Percentiles rank a stretch among this genome's conserved stretches.
These are phyloP conservation scores for Buxus sempervirens DNA, from an alignment of 164 flowering plant genomes.

Conservation along the genomic window DNA sequence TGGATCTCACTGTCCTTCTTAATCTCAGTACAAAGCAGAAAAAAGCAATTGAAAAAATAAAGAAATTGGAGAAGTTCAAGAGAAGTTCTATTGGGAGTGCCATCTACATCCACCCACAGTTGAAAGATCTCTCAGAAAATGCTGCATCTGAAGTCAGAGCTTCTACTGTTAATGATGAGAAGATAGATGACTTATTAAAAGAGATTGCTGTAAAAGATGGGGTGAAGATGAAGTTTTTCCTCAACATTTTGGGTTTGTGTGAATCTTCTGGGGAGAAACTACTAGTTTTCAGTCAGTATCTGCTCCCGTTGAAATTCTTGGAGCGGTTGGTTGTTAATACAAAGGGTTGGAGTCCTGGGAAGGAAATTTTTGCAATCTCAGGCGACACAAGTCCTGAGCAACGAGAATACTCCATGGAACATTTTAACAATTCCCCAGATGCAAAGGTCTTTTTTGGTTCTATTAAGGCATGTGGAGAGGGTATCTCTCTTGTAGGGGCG, in stretches of 20 bases:
- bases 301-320: conserved; percentile 71
- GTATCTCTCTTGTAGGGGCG: conserved; percentile 94
- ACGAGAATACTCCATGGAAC: conserved; percentile 62
- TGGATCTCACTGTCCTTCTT: conserved; percentile 69
- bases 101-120: conserved; percentile 63
- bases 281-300: conserved; percentile 84
- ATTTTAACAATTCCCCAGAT: conserved; percentile 65
- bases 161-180: conserved; percentile 15
- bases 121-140: conserved; percentile 42
- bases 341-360: conserved; percentile 65
- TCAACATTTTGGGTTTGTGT: conserved; percentile 55
- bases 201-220: conserved; percentile 61
- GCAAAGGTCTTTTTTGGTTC: conserved; percentile 85
- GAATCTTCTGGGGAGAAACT: conserved; percentile 75
- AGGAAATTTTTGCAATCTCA: conserved; percentile 62
- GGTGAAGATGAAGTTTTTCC: conserved; percentile 81
- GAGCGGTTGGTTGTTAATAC: conserved; percentile 47
- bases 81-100: conserved; percentile 55
- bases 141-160: conserved; percentile 19
- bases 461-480: conserved; percentile 92
- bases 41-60: conserved; percentile 33
- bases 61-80: conserved; percentile 47
- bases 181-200: conserved; percentile 37
- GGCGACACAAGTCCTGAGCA: conserved; percentile 66
- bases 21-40: conserved; percentile 51